A percentile compares a stretch with the other conserved stretches of the same genome.
Evolutionary conservation across 164 flowering plant genomes (phyloP).

Genomic region (Cinnamomum micranthum): DNA sequence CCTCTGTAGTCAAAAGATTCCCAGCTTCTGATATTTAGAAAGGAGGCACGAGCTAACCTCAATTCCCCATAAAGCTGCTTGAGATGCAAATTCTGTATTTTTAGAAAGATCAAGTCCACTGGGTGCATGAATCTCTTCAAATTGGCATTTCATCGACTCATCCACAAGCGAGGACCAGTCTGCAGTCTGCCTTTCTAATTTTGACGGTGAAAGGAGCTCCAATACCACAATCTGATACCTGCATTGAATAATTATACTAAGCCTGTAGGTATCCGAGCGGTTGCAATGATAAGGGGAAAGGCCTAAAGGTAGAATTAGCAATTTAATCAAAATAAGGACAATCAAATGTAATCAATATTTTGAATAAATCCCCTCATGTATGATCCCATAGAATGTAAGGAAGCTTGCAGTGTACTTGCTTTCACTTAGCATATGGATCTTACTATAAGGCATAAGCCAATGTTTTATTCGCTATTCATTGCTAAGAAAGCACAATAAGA

Average conservation of each 20-base stretch:
- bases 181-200: conserved; percentile 22
- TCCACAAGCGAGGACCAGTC: conserved; percentile 34
- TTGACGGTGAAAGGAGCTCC: conserved; percentile 66
- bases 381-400: no score
- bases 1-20: background rate
- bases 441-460: no score
- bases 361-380: no score
- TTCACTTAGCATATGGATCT: no score
- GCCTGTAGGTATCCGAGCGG: background rate
- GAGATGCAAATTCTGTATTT: conserved; percentile 78
- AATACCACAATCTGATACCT: conserved; percentile 79
- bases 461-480: no score
- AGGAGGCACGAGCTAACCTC: conserved; percentile 51
- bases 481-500: no score
- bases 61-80: conserved; percentile 97
- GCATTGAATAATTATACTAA: conserved; percentile 16
- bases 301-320: no score
- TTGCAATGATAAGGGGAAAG: no score
- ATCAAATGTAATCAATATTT: no score
- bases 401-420: no score
- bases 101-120: conserved; percentile 68
- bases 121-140: conserved; percentile 73
- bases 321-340: no score
- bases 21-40: conserved; percentile 2
- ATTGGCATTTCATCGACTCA: conserved; percentile 39